Evolutionary conservation across 2,329 filamentous ascomycete species (phyloP), one percentile per base, ranked within the genome.

Genomic region (Penicillium sp.): DNA sequence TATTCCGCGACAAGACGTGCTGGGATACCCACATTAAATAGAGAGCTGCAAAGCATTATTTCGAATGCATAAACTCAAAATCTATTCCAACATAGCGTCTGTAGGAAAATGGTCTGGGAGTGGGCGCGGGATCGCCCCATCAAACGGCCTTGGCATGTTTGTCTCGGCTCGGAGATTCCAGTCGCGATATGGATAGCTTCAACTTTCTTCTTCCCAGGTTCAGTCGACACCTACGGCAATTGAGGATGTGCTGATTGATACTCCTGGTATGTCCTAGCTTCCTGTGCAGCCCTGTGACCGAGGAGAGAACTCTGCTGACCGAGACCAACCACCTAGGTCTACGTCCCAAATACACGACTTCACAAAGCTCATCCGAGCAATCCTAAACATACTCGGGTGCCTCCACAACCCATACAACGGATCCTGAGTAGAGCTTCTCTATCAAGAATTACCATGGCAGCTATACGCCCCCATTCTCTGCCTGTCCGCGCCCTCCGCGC

Each of bases 111-210:
- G 3, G 25, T 27, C 7, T 18, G 15, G 20, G 27, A 28, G 27
- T 28, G 27, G 27, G 9, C n/a, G n/a, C 7, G 32, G n/a, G 15
- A 35, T 20, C 32, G 15, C n/a, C 32, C 32, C 32, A 15, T 35
- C 32, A 35, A 37, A 37, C 33, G 33, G 33, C 18, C 52, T 58
- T 55, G 56, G 56, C 55, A 35, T 54, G 50, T 59, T 59, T 59
- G 56, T 41, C 37, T 44, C 53, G 44, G 40, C 20, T 47, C 31
- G 52, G 46, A 42, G 47, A 48, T 49, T 50, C 52, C 24, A 28
- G 20, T 28, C 8, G 15, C 8, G 33, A 44, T 49, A 33, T 33
- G 47, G 49, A 53, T 42, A 48, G 50, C 53, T 59, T 54, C 55
- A 56, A 42, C 52, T 46, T 54, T 40, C 50, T 46, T 46, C 25